Percentiles rank a stretch among this genome's conserved stretches.
Evolutionary conservation across 2,329 filamentous ascomycete genomes (phyloP).

Genomic region (Grosmannia penicillata): DNA sequence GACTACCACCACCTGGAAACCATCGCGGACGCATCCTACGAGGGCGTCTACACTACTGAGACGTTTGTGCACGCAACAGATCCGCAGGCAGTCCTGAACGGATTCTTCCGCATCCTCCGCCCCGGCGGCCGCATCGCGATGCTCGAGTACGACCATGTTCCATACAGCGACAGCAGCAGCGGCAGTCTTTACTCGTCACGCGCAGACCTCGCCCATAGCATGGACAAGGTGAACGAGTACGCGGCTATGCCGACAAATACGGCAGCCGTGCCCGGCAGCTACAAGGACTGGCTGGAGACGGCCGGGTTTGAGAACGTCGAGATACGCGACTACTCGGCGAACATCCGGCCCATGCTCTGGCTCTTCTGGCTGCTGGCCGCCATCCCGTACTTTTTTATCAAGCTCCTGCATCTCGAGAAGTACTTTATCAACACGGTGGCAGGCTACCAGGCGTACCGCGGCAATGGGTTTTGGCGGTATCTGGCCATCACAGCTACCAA

Average conservation of each 20-base stretch:
- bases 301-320: constrained; percentile 29
- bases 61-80: constrained; percentile 39
- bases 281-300: constrained; percentile 24
- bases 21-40: constrained; percentile 23
- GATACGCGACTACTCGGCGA: constrained; percentile 26
- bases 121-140: constrained; percentile 31
- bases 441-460: constrained; percentile 21
- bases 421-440: constrained; percentile 34
- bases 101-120: constrained; percentile 30
- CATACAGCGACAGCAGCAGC: constrained; percentile 12
- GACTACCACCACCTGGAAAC: constrained; percentile 36
- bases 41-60: constrained; percentile 41
- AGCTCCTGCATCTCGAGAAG: constrained; percentile 25
- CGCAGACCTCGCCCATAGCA: constrained; percentile 16
- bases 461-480: constrained; percentile 19
- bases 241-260: constrained; percentile 30
- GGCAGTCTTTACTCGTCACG: constrained; percentile 9
- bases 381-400: constrained; percentile 29
- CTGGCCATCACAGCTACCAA: constrained; percentile 22
- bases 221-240: constrained; percentile 24
- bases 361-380: constrained; percentile 30
- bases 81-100: constrained; percentile 23
- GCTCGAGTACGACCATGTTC: constrained; percentile 35
- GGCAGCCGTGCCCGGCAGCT: constrained; percentile 21
- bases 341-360: constrained; percentile 31